phyloP scores from a whole-genome alignment of 129 eudicot genomes.

The Mikania micrantha region DNA sequence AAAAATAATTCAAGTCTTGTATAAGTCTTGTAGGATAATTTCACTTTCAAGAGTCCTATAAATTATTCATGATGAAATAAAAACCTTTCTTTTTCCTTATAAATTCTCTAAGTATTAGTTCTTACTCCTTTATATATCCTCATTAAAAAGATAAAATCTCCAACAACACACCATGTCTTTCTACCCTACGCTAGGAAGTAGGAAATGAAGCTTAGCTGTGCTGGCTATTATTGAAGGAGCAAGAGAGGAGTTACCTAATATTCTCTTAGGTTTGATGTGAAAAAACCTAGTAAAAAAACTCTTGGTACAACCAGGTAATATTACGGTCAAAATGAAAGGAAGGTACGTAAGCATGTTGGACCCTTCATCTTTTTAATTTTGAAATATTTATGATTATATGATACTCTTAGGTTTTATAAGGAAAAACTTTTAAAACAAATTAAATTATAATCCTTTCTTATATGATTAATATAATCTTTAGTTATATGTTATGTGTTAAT shows the following conservation, averaged over 20 bases:
- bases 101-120: not conserved
- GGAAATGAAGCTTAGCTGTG: not conserved
- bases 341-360: not conserved
- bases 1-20: too few species aligned
- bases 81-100: not conserved
- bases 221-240: not conserved
- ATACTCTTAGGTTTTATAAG: too few species aligned
- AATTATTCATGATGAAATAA: not conserved
- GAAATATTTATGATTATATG: not conserved
- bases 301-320: not conserved
- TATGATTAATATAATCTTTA: too few species aligned
- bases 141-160: not conserved
- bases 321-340: not conserved
- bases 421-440: too few species aligned
- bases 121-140: not conserved
- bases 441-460: too few species aligned
- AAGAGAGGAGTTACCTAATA: not conserved
- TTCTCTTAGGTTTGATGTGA: not conserved
- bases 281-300: not conserved
- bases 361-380: not conserved
- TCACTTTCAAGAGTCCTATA: too few species aligned
- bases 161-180: not conserved
- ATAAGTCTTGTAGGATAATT: too few species aligned
- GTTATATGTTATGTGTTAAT: too few species aligned
- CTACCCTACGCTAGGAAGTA: not conserved